These are phyloP conservation scores for Aspergillus haitiensis DNA, from an alignment of 495 filamentous ascomycete species.

Conservation along the genomic window DNA sequence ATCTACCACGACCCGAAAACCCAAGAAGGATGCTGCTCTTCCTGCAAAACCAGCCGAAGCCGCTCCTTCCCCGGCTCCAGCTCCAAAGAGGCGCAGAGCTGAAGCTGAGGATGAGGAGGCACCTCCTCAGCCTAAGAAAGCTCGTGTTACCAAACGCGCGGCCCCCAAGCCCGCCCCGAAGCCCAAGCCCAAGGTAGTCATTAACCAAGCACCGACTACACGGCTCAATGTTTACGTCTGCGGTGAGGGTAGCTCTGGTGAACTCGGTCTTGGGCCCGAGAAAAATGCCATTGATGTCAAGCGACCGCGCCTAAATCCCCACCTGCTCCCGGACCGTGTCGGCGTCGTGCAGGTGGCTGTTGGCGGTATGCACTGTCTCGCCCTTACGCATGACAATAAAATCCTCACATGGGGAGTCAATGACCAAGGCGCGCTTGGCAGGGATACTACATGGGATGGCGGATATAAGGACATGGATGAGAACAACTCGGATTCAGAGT, in stretches of 20 bases:
- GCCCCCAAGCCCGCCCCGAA: slow-evolving; percentile 27
- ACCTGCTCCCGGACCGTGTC: slow-evolving; percentile 56
- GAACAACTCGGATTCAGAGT: slow-evolving; percentile 48
- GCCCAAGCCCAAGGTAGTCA: slow-evolving; percentile 36
- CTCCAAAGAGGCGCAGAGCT: slow-evolving; percentile 45
- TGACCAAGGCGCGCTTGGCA: slow-evolving; percentile 64
- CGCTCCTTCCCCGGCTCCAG: slow-evolving; percentile 21
- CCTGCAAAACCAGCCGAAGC: slow-evolving; percentile 23
- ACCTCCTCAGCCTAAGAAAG: slow-evolving; percentile 31
- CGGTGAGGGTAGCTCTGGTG: slow-evolving; percentile 66
- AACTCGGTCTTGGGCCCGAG: slow-evolving; percentile 63
- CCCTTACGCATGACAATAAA: slow-evolving; percentile 61
- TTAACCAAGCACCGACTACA: slow-evolving; percentile 46
- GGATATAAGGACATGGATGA: slow-evolving; percentile 65
- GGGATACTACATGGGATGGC: slow-evolving; percentile 61
- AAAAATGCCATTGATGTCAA: slow-evolving; percentile 66
- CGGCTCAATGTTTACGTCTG: slow-evolving; percentile 67
- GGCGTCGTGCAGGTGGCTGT: slow-evolving; percentile 62
- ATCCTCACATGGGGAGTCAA: slow-evolving; percentile 71
- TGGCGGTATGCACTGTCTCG: slow-evolving; percentile 66
- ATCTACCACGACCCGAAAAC: slow-evolving; percentile 15
- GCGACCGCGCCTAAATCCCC: slow-evolving; percentile 63
- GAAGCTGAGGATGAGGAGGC: slow-evolving; percentile 33
- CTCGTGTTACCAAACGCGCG: slow-evolving; percentile 30
- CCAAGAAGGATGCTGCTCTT: slow-evolving; percentile 19